Base-by-base conservation (phyloP, 805 yeast genomes). In the Candida andamanensis region DNA sequence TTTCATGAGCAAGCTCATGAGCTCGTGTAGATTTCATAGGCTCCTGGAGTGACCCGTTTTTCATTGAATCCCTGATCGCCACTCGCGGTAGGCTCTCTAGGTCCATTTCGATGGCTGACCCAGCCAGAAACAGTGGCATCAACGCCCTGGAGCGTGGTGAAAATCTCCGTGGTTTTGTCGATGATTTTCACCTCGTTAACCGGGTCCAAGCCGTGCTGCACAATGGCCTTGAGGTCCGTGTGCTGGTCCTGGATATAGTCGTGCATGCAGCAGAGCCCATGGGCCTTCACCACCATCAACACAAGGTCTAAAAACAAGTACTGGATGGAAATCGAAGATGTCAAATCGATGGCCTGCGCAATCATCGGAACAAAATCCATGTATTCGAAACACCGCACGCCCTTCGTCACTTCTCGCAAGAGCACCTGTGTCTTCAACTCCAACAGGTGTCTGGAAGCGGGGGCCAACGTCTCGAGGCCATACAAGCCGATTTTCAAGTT, bases 151-250 rank as follows among this genome's bases (percentile, higher is more conserved):
- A n/a, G n/a, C n/a, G n/a, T n/a, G n/a, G n/a, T 36, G 29, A 44
- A 52, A 2, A 56, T 49, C 17, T 49, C 53, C 18, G 47, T 41
- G 4, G 62, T 46, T 18, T 42, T 47, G 14, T 33, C 30, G 9
- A 51, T 32, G 1, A 62, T 36, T 15, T 36, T 40, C 3, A 26
- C 19, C 22, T 50, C 48, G 37, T 61, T 47, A 24, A 48, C 44
- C 13, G 9, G 30, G 58, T 60, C 52, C 5, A 62, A 33, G 1
- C 71, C 70, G 22, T 42, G 52, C 33, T 63, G 69, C 4, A 63
- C 35, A 18, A 60, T 35, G 1, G 42, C 39, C 32, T 55, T 60
- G 20, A 64, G 42, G 16, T 50, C 50, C 2, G 39, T 39, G 11
- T 47, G 42, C 2, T 37, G 33, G 8, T 53, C 58, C 5, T 31